Conservation (phyloP, 148 eudicot genomes). For the Drosera capensis region DNA sequence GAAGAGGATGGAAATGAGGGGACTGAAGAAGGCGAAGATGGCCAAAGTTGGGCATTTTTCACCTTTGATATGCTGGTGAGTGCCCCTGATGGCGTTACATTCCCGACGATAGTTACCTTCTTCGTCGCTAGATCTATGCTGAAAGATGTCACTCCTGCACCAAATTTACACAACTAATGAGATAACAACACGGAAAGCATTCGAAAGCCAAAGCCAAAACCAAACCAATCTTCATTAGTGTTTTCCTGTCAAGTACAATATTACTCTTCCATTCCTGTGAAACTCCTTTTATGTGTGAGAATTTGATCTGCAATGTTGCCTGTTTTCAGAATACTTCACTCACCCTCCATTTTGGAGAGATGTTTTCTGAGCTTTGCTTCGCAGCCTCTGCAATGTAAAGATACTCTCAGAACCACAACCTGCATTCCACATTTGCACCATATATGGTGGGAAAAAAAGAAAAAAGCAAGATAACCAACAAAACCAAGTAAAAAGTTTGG, state of each 20-base stretch:
- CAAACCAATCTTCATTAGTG: no score
- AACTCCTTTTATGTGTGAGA: no score
- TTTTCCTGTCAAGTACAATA: no score
- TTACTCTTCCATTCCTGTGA: no score
- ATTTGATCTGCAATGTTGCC: no score
- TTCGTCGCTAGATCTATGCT: not conserved
- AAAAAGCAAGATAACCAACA: not conserved
- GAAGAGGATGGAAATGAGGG: not conserved
- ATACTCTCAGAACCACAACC: not conserved
- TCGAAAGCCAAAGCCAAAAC: no score
- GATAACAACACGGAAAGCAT: no score
- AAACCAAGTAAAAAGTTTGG: not conserved
- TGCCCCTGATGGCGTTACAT: not conserved
- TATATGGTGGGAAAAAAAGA: no score
- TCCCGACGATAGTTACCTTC: not conserved
- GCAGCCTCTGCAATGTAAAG: conserved; percentile 1
- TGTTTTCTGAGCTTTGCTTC: not conserved
- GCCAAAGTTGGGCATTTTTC: not conserved
- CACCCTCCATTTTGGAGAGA: conserved; percentile 1
- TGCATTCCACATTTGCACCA: not conserved
- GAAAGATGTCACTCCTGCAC: not conserved
- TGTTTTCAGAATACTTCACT: no score
- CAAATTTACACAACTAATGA: no score
- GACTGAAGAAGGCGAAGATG: not conserved
- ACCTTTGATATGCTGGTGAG: not conserved